phyloP scores from a whole-genome alignment of 2,329 filamentous ascomycete species.

The Aspergillus sp. region DNA sequence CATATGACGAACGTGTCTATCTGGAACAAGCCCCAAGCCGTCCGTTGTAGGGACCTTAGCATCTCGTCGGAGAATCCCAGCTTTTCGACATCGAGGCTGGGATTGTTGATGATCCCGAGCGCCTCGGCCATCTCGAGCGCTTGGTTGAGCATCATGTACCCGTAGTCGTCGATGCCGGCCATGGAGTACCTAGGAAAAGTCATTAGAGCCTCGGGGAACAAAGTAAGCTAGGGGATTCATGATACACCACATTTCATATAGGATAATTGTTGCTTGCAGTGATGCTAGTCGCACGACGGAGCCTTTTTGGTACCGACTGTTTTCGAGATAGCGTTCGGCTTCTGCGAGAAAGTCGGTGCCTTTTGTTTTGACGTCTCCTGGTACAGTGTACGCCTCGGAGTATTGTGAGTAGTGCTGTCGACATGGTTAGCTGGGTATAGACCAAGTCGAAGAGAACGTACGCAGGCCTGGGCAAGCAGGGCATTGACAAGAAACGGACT shows the following conservation, averaged over 20 bases:
- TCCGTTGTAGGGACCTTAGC: constrained; percentile 27
- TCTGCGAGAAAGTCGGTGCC: constrained; percentile 33
- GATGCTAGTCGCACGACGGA: constrained; percentile 24
- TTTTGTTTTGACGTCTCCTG: constrained; percentile 33
- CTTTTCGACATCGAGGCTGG: constrained; percentile 17
- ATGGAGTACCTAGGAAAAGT: constrained; percentile 30
- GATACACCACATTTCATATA: constrained; percentile 30
- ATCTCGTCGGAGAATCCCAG: constrained; percentile 28
- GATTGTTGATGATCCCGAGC: constrained; percentile 28
- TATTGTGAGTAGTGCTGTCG: constrained; percentile 32
- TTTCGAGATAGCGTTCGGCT: constrained; percentile 27
- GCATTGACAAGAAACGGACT: constrained; percentile 83
- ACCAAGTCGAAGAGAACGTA: constrained; percentile 10
- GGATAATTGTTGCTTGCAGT: constrained; percentile 31
- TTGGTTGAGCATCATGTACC: constrained; percentile 34
- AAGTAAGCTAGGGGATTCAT: background rate
- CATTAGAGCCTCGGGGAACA: background rate
- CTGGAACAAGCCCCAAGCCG: constrained; percentile 33
- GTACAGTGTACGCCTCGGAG: constrained; percentile 32
- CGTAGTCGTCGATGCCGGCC: constrained; percentile 31
- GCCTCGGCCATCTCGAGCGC: constrained; percentile 31
- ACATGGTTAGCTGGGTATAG: background rate
- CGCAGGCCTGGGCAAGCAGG: constrained; percentile 65
- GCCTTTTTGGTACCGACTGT: constrained; percentile 19
- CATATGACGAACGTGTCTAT: constrained; percentile 31